These are phyloP conservation scores for Vairimorpha necatrix DNA, from an alignment of 371 early-diverging fungal genomes.

Conservation along the genomic window DNA sequence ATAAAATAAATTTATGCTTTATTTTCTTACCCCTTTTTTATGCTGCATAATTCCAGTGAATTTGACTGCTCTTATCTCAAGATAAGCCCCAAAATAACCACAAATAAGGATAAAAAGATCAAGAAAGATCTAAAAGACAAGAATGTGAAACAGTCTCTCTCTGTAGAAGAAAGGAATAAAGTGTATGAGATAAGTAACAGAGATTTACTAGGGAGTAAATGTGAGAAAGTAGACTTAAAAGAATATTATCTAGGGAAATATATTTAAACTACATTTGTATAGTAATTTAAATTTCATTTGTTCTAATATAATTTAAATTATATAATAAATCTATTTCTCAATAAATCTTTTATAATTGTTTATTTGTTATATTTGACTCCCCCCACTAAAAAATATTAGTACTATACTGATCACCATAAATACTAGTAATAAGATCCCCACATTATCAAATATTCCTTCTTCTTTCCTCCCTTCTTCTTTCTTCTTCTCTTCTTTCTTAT, in stretches of 20 bases:
- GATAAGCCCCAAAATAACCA: background rate
- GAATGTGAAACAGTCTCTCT: conserved; percentile 1
- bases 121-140: background rate
- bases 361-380: background rate
- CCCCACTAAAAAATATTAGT: background rate
- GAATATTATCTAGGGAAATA: background rate
- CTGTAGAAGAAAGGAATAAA: conserved; percentile 17
- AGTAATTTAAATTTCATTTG: background rate
- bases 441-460: background rate
- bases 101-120: background rate
- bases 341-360: background rate
- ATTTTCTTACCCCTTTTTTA: background rate
- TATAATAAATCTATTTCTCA: background rate
- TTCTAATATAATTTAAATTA: too few relatives aligned
- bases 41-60: background rate
- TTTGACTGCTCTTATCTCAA: background rate
- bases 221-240: conserved; percentile 12
- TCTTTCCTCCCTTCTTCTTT: background rate
- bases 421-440: background rate
- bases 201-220: conserved; percentile 2
- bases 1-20: too few relatives aligned
- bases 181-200: conserved; percentile 10
- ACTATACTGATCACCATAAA: background rate
- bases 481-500: background rate
- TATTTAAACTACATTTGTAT: background rate